phyloP scores from a whole-genome alignment of 805 yeast genomes.

The Nakazawaea holstii region DNA sequence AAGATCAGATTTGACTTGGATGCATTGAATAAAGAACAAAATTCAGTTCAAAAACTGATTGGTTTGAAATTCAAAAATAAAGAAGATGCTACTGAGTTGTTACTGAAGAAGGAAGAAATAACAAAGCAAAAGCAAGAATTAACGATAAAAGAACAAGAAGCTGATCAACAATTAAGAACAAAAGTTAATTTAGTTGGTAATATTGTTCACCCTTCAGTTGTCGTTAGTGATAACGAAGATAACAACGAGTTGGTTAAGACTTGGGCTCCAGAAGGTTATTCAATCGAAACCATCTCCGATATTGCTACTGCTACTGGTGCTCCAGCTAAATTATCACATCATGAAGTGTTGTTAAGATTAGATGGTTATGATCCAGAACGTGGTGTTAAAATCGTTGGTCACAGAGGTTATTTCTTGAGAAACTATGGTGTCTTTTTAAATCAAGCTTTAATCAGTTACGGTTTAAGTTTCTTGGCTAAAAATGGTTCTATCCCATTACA shows the following conservation, averaged over 20 bases:
- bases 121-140: slow-evolving; percentile 65
- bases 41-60: slow-evolving; percentile 87
- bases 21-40: slow-evolving; percentile 80
- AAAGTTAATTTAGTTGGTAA: slow-evolving; percentile 93
- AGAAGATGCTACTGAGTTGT: slow-evolving; percentile 85
- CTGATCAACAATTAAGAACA: slow-evolving; percentile 65
- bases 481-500: slow-evolving; percentile 86
- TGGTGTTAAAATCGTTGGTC: slow-evolving; percentile 96
- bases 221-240: slow-evolving; percentile 81
- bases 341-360: slow-evolving; percentile 86
- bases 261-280: slow-evolving; percentile 73
- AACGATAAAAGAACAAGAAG: slow-evolving; percentile 65
- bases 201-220: slow-evolving; percentile 89
- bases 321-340: slow-evolving; percentile 83
- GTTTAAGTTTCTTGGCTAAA: slow-evolving; percentile 74
- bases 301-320: slow-evolving; percentile 74
- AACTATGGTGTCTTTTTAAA: slow-evolving; percentile 94
- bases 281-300: slow-evolving; percentile 47
- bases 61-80: slow-evolving; percentile 90
- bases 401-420: slow-evolving; percentile 96
- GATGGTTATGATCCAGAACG: slow-evolving; percentile 99
- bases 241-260: slow-evolving; percentile 82
- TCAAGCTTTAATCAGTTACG: slow-evolving; percentile 97
- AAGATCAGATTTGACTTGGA: slow-evolving; percentile 85
- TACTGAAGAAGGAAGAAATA: slow-evolving; percentile 74